Base-by-base conservation (phyloP, 306 rosid genomes). In the Ceratonia siliqua region DNA sequence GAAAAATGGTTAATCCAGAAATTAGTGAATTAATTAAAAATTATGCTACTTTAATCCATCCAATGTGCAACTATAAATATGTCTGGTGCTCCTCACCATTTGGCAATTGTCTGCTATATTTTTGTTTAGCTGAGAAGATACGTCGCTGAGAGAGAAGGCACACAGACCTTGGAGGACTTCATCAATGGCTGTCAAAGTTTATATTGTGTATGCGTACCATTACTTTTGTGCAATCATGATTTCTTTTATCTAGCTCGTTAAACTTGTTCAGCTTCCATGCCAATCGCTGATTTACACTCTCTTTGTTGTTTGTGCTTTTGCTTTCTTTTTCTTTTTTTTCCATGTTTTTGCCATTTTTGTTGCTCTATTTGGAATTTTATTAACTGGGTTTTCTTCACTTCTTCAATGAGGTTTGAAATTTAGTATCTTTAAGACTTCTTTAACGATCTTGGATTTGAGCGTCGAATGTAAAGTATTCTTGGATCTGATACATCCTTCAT, bases 101-200 rank as follows among this genome's bases (percentile, higher is more conserved):
- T 17, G 1, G 18, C 70, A 56, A 9, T 76, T 73, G 71, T 78
- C 78, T 35, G 50, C 80, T 72, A 41, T 21, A 43, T 14, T 18
- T 70, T 64, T 12, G 0, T 32, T 64, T 6, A 30, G 78, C 71
- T 22, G 35, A 24, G n/a, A 73, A 14, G 33, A 9, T 53, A 5
- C 12, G 54, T 2, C 36, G 3, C n/a, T n/a, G 38, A 61, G 18
- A 68, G 24, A 57, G 12, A 50, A 13, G n/a, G 2, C 70, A 61
- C 61, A 41, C 12, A 52, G 32, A 54, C 20, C 65, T 15, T 62
- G 15, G 13, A 77, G 32, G 48, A 68, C 61, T 27, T 50, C 79
- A 66, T 50, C 74, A 77, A 91, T 91, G 96, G 90, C 91, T 5
- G 84, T 88, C 76, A 89, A 88, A 82, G 81, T 91, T 45, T 86